These are phyloP conservation scores for Clonostachys sp. DNA, from an alignment of 2,329 filamentous ascomycete species.

Conservation along the genomic window DNA sequence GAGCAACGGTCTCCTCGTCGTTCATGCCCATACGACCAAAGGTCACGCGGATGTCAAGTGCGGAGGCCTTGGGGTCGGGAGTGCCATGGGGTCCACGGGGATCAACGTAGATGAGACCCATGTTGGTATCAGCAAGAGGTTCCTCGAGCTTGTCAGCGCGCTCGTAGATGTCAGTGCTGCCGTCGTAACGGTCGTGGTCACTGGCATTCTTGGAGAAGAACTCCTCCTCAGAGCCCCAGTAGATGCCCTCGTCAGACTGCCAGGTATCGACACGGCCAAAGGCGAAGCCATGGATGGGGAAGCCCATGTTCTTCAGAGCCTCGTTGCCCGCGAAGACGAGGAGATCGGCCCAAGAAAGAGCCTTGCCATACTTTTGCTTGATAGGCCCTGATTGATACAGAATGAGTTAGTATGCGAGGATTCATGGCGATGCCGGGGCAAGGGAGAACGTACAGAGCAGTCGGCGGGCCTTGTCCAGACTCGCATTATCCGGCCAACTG, in stretches of 20 bases:
- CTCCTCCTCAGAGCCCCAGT: constrained; percentile 71
- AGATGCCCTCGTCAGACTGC: constrained; percentile 64
- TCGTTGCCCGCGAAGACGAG: constrained; percentile 70
- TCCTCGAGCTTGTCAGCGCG: constrained; percentile 62
- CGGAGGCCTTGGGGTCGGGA: constrained; percentile 65
- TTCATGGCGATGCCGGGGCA: no score
- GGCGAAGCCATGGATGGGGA: constrained; percentile 69
- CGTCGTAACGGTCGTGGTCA: constrained; percentile 57
- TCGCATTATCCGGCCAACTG: constrained; percentile 76
- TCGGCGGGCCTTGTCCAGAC: constrained; percentile 74
- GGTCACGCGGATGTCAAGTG: constrained; percentile 67
- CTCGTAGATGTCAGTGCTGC: constrained; percentile 32
- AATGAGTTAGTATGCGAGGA: no score
- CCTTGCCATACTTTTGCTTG: constrained; percentile 81
- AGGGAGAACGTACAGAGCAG: constrained; percentile 47
- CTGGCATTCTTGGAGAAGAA: constrained; percentile 35
- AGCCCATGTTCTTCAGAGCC: constrained; percentile 71
- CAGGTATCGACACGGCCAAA: constrained; percentile 69
- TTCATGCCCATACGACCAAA: constrained; percentile 60
- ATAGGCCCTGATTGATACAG: constrained; percentile 44
- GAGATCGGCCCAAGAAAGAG: constrained; percentile 77
- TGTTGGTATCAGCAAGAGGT: constrained; percentile 57
- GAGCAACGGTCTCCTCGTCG: constrained; percentile 74
- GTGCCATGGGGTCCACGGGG: constrained; percentile 66
- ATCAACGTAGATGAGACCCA: constrained; percentile 80